Evolutionary conservation across 2,329 filamentous ascomycete species (phyloP).

Genomic region (Aspergillus fumigatus): DNA sequence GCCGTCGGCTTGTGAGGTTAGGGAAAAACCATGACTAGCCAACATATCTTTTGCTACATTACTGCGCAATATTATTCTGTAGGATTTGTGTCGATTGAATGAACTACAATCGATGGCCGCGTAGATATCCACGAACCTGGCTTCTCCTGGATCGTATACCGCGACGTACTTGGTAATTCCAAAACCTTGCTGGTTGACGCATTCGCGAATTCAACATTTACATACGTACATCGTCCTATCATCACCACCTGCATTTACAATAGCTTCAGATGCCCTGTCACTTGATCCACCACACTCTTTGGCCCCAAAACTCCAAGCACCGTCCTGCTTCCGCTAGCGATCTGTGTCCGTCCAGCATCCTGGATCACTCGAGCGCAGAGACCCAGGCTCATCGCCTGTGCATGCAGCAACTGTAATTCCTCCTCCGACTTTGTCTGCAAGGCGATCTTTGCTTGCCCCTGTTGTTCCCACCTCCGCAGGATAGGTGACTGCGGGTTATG

Average conservation of each 20-base stretch:
- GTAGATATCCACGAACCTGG: neutral
- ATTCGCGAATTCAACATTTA: constrained; percentile 11
- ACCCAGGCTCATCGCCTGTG: constrained; percentile 74
- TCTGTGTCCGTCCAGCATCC: constrained; percentile 96
- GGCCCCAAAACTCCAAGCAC: constrained; percentile 82
- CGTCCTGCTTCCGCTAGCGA: constrained; percentile 85
- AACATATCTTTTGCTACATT: constrained; percentile 50
- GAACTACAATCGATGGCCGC: neutral
- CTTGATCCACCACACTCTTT: constrained; percentile 77
- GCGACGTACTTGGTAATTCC: neutral
- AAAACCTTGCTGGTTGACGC: neutral
- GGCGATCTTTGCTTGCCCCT: constrained; percentile 90
- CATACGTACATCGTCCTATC: neutral
- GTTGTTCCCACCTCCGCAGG: constrained; percentile 77
- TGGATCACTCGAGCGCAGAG: constrained; percentile 85
- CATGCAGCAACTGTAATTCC: constrained; percentile 69
- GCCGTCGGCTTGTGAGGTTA: constrained; percentile 85
- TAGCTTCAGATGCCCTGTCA: constrained; percentile 81
- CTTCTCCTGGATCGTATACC: neutral
- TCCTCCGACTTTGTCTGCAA: constrained; percentile 84
- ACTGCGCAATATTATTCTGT: constrained; percentile 6
- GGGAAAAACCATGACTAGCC: constrained; percentile 79
- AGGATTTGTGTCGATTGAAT: neutral
- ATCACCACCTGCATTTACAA: constrained; percentile 48
- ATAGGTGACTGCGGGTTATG: constrained; percentile 54